Base-by-base conservation (phyloP, 2,329 filamentous ascomycete genomes). In the Penicillium freii region DNA sequence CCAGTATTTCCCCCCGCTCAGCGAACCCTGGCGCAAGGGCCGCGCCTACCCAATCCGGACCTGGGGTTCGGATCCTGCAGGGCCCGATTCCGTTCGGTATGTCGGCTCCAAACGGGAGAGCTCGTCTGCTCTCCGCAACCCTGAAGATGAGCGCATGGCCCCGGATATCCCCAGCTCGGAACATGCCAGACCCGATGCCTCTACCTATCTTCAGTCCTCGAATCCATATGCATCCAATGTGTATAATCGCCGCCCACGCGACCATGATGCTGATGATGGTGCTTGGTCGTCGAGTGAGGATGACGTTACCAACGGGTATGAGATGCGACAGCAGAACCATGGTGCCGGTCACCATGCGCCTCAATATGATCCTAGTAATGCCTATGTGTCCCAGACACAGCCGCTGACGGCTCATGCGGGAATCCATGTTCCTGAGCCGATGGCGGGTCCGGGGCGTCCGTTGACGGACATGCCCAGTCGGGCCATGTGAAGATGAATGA, bases 1-100 rank as follows among this genome's bases (percentile, higher is more conserved):
- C 45, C 83, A 85, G 67, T 86, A 86, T 66, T 86, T 85, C 70
- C 83, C 83, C 19, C 73, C 83, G 0, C 69, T 85, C 10, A 75
- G 72, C 39, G 80, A 85, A 64, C 74, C 81, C 5, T 83, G 80
- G 80, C 78, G 77, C 59, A 85, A 85, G 66, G 83, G 83, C 10
- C 79, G 83, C 10, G 83, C 83, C 25, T 82, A 84, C 64, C 81
- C 82, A 1, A 84, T 85, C 62, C 78, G 83, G 23, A 77, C 76
- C 27, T 85, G 83, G 83, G 83, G 81, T n/a, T 76, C 71, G 13
- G 76, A 77, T 39, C 78, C 79, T 4, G 65, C 68, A 5, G 66
- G 68, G 7, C 66, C 67, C 5, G 51, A 57, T 34, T 46, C 59
- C 21, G 45, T 50, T 13, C 59, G 52, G 34, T 33, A 56, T 19